Conservation (phyloP, 2,329 filamentous ascomycete genomes). For the Sordariomycetes sp. region DNA sequence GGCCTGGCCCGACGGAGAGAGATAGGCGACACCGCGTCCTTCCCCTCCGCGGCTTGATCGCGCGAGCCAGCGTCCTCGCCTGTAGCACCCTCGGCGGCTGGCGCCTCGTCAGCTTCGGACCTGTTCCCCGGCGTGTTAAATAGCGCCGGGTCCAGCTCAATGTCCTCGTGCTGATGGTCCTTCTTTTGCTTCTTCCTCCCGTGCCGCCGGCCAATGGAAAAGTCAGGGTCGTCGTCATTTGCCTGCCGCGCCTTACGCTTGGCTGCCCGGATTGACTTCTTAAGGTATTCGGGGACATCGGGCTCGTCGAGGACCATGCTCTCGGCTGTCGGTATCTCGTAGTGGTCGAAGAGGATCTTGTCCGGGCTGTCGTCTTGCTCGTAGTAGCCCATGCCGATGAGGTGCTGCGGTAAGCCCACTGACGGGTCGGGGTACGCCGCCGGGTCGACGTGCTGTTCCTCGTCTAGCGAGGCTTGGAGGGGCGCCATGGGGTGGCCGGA, state of each 20-base stretch:
- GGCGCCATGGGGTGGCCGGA: constrained; percentile 7
- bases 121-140: constrained; percentile 3
- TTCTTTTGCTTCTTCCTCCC: constrained; percentile 11
- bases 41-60: constrained; percentile 8
- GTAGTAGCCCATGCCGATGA: constrained; percentile 47
- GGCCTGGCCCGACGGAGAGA: constrained; percentile 37
- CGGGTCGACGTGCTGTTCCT: constrained; percentile 15
- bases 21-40: constrained; percentile 28
- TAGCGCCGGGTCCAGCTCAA: constrained; percentile 9
- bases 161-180: constrained; percentile 9
- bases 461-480: constrained; percentile 9
- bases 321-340: constrained; percentile 36
- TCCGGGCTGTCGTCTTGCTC: constrained; percentile 43
- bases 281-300: constrained; percentile 38
- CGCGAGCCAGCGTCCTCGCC: constrained; percentile 10
- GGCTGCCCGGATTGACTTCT: constrained; percentile 37
- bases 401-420: constrained; percentile 29
- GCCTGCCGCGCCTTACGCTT: constrained; percentile 39
- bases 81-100: constrained; percentile 6
- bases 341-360: constrained; percentile 46
- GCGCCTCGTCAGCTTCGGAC: neutral
- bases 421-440: constrained; percentile 35
- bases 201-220: constrained; percentile 19
- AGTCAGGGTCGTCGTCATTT: constrained; percentile 38
- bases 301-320: constrained; percentile 26